Evolutionary conservation across 2,329 filamentous ascomycete species (phyloP).

Genomic region (Aplosporella prunicola): DNA sequence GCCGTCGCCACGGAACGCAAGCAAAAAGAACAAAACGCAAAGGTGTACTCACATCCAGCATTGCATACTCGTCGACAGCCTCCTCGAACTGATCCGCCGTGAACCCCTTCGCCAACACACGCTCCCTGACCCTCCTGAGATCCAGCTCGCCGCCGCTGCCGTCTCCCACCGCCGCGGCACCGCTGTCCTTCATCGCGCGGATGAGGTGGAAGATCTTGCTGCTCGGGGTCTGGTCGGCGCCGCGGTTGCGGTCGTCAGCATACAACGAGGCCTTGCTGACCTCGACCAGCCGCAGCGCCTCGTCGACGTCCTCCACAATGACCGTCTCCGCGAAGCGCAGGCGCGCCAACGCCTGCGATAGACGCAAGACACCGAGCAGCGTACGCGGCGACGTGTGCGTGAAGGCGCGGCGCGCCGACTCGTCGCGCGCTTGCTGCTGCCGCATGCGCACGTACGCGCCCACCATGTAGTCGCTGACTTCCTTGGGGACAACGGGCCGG

Average conservation of each 20-base stretch:
- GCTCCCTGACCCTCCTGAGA: conserved; percentile 78
- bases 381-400: conserved; percentile 91
- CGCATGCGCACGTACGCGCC: conserved; percentile 94
- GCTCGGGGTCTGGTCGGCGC: conserved; percentile 65
- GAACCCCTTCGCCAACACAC: conserved; percentile 92
- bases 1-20: not conserved
- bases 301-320: conserved; percentile 86
- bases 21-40: not conserved
- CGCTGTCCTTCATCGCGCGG: conserved; percentile 74
- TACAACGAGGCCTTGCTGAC: conserved; percentile 88
- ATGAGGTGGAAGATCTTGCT: conserved; percentile 94
- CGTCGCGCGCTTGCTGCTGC: conserved; percentile 82
- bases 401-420: conserved; percentile 85
- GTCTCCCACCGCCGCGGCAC: conserved; percentile 68
- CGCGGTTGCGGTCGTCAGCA: conserved; percentile 53
- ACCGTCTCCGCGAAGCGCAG: conserved; percentile 81
- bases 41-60: conserved; percentile 77
- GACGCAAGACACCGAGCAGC: conserved; percentile 80
- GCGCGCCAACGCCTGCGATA: conserved; percentile 87
- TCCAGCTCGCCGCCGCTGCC: conserved; percentile 67
- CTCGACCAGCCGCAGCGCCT: conserved; percentile 82
- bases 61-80: conserved; percentile 81
- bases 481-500: conserved; percentile 74
- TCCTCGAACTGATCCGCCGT: conserved; percentile 85
- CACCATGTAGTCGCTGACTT: conserved; percentile 90